Conservation (phyloP, 2,329 filamentous ascomycete species). For the Monosporascus sp. region DNA sequence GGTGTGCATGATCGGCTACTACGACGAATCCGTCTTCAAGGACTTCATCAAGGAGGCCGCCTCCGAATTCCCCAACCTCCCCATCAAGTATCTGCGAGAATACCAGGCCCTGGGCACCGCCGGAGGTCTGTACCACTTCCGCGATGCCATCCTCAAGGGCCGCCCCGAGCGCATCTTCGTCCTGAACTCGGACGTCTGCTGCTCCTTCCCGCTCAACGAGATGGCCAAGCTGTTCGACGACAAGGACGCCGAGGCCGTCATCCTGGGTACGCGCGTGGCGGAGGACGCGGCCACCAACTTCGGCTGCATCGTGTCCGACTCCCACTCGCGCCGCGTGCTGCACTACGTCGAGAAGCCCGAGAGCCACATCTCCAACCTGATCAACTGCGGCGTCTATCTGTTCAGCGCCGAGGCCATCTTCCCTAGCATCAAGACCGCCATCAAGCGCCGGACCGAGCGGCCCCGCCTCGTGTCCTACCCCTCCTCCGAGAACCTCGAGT, state of each 20-base stretch:
- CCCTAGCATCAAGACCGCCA: conserved; percentile 87
- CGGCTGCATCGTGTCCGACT: conserved; percentile 93
- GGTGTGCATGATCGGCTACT: conserved; percentile 97
- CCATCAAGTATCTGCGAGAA: conserved; percentile 93
- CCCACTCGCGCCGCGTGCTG: conserved; percentile 88
- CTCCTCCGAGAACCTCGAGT: conserved; percentile 86
- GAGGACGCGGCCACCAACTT: conserved; percentile 94
- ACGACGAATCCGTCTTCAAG: conserved; percentile 93
- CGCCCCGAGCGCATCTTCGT: conserved; percentile 94
- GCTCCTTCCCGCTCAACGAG: conserved; percentile 90
- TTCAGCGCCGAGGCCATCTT: conserved; percentile 96
- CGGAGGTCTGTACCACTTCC: conserved; percentile 97
- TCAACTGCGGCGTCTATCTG: conserved; percentile 98
- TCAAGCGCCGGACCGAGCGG: conserved; percentile 90
- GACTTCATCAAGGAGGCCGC: conserved; percentile 94
- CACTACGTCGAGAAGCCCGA: conserved; percentile 99
- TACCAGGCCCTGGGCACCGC: conserved; percentile 95
- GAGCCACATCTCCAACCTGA: conserved; percentile 93
- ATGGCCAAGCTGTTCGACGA: conserved; percentile 95
- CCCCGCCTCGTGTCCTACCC: conserved; percentile 92
- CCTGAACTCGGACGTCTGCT: conserved; percentile 97
- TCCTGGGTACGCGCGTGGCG: conserved; percentile 84
- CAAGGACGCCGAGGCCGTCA: conserved; percentile 93
- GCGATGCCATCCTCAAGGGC: conserved; percentile 96
- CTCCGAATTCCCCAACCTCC: conserved; percentile 78